These are phyloP conservation scores for Lepidium campestre DNA, from an alignment of 441 rosid species.

Conservation along the genomic window DNA sequence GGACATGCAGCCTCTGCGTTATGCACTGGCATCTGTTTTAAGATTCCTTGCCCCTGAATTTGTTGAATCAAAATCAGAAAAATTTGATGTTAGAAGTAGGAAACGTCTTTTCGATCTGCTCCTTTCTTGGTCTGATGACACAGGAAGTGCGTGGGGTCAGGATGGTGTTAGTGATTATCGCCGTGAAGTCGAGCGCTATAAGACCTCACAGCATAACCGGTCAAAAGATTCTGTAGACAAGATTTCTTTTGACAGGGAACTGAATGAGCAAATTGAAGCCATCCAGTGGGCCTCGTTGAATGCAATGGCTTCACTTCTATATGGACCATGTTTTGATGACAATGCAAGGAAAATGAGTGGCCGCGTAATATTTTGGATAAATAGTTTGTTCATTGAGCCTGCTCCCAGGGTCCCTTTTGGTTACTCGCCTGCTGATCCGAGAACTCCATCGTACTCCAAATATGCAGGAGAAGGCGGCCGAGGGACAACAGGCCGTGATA, in stretches of 20 bases:
- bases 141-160: slow-evolving; percentile 87
- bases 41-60: slow-evolving; percentile 96
- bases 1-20: slow-evolving; percentile 93
- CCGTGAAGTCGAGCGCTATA: slow-evolving; percentile 98
- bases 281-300: slow-evolving; percentile 98
- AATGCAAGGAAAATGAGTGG: slow-evolving; percentile 99
- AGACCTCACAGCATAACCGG: slow-evolving; percentile 88
- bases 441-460: slow-evolving; percentile 93
- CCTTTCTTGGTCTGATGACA: slow-evolving; percentile 90
- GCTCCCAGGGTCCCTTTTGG: slow-evolving; percentile 96
- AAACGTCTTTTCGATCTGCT: slow-evolving; percentile 91
- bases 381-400: slow-evolving; percentile 94
- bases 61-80: slow-evolving; percentile 90
- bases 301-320: slow-evolving; percentile 96
- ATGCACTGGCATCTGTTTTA: slow-evolving; percentile 86
- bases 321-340: slow-evolving; percentile 99
- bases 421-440: slow-evolving; percentile 91
- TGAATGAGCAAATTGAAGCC: slow-evolving; percentile 92
- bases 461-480: slow-evolving; percentile 88
- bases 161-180: slow-evolving; percentile 89
- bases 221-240: slow-evolving; percentile 97
- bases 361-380: slow-evolving; percentile 95
- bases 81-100: slow-evolving; percentile 83
- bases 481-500: slow-evolving; percentile 82
- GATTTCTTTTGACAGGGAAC: slow-evolving; percentile 91